Base-by-base conservation (phyloP, 768 basidiomycete genomes). In the Vararia minispora region DNA sequence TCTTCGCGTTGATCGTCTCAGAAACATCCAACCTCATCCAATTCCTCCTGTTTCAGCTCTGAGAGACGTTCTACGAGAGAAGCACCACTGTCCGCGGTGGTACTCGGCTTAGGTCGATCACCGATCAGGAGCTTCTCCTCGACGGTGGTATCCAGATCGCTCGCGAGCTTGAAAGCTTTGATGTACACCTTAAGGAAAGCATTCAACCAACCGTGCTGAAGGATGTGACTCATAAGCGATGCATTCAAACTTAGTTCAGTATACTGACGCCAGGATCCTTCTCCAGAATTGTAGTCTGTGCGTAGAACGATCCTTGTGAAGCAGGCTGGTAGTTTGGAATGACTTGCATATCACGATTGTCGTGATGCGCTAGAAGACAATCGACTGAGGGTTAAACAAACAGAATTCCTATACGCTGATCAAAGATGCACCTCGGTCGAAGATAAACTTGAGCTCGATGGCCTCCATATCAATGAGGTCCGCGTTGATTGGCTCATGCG, bases 281-380 rank as follows among this genome's bases (percentile, higher is more conserved):
- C 13, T 64, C 71, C 35, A 88, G 76, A 7, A 88, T 58, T 14
- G 72, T 56, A 0, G 80, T 87, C 52, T 87, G 84, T 35, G 75
- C 62, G 46, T 79, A 68, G 39, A 89, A 68, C 5, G 69, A 59
- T 8, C 63, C 53, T 16, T 60, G 62, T 25, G 53, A 57, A 28
- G 52, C 61, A 0, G 85, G 83, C 49, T 92, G 89, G 48, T 86
- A 84, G 54, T 78, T 78, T 6, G 82, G 74, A 18, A 92, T 59
- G 33, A 90, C 76, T 27, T 68, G 65, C 49, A 82, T 79, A 59
- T 94, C 90, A 6, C 90, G 80, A 56, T 94, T 92, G 57, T 94
- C 90, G 39, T 79, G 68, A 46, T 90, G 83, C 40, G 65, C 79
- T 84, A 50, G 10, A n/a, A 18, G n/a, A 44, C 48, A 14, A 27